phyloP scores from a whole-genome alignment of 2,329 filamentous ascomycete genomes.

The Rhynchosporium secalis region DNA sequence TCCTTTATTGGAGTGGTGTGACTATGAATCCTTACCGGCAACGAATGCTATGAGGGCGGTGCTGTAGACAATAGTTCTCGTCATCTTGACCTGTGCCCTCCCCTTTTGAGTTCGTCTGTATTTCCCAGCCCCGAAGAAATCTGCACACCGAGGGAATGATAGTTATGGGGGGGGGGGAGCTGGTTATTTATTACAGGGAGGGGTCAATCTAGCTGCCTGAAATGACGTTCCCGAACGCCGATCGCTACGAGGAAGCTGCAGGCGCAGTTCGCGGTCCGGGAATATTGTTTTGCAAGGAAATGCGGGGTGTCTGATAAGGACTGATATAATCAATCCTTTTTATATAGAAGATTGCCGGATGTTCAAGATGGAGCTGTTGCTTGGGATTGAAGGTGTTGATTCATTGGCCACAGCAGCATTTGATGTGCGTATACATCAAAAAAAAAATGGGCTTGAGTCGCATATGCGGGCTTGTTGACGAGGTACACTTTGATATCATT shows the following conservation, averaged over 20 bases:
- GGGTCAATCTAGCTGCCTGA: conserved; percentile 18
- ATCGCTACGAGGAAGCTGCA: not conserved
- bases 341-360: not conserved
- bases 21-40: conserved; percentile 42
- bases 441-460: conserved; percentile 12
- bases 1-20: conserved; percentile 24
- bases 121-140: conserved; percentile 18
- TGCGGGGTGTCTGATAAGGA: not conserved
- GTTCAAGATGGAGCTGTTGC: not conserved
- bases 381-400: conserved; percentile 11
- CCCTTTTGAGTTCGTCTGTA: conserved; percentile 11
- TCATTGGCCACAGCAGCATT: conserved; percentile 6
- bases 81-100: conserved; percentile 41
- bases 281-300: not conserved
- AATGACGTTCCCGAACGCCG: not conserved
- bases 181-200: conserved; percentile 11
- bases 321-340: not conserved
- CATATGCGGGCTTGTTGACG: conserved; percentile 25
- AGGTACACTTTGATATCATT: conserved; percentile 23
- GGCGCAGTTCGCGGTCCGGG: conserved; percentile 21
- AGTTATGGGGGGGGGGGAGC: not conserved
- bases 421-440: conserved; percentile 17
- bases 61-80: conserved; percentile 46
- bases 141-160: conserved; percentile 4
- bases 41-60: conserved; percentile 45